Base-by-base conservation (phyloP, 2,329 filamentous ascomycete genomes). In the Phoma herbarum region DNA sequence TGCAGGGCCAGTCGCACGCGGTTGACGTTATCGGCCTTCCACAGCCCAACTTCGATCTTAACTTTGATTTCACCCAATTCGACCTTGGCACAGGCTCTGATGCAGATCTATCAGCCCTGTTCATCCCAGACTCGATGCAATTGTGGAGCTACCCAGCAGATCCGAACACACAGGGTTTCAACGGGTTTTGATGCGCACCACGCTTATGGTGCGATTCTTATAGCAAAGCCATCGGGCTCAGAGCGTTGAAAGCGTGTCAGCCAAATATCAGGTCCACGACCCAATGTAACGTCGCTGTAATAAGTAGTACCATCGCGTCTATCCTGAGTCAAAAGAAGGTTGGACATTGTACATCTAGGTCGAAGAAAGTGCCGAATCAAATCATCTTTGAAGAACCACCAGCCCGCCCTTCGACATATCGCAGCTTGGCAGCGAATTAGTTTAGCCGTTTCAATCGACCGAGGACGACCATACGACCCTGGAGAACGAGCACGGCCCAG, bases 21-120 rank as follows among this genome's bases (percentile, higher is more conserved):
- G 57, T 66, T 4, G 72, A 73, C 18, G 60, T 71, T 56, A 66
- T 68, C 57, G 68, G 66, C n/a, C 61, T 75, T n/a, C 61, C 64
- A 4, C 67, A 67, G 35, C 67, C 66, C 4, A 64, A 62, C 14
- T 75, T 75, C 39, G 74, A 77, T 47, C 62, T 71, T 6, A 75
- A 72, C 50, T 76, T 77, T 28, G 74, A 77, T 42, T 75, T 76
- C 45, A 74, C 73, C 3, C 71, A 73, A 18, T 77, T 77, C 16
- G 74, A 77, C 55, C 58, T 77, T 16, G 70, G 72, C 14, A 74
- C 71, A 7, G 73, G 74, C 9, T 74, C 72, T 16, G 74, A 77
- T 59, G 73, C 73, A 4, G 74, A 77, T 52, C 52, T 77, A 16
- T 73, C 71, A 9, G 74, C 74, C 1, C 57, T 76, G 9, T 77